Percentiles rank a stretch among this genome's conserved stretches.
These are phyloP conservation scores for Daldinia decipiens DNA, from an alignment of 495 filamentous ascomycete genomes.

Conservation along the genomic window DNA sequence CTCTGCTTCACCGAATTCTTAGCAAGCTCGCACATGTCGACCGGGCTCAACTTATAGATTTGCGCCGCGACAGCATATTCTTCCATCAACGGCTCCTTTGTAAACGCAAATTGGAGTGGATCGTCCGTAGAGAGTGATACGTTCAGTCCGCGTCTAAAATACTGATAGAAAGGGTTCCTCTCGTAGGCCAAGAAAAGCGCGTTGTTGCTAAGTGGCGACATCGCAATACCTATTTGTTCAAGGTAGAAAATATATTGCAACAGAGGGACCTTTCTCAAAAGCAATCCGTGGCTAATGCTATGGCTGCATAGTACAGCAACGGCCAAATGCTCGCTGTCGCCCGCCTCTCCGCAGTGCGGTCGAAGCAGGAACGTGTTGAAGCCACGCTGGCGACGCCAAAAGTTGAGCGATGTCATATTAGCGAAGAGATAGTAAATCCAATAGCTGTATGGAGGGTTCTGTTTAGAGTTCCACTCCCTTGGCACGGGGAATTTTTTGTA, in stretches of 20 bases:
- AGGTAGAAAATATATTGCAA: conserved; percentile 98
- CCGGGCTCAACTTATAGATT: conserved; percentile 96
- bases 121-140: conserved; percentile 97
- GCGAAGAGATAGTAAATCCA: conserved; percentile 98
- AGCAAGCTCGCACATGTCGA: conserved; percentile 98
- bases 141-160: conserved; percentile 93
- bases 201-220: conserved; percentile 98
- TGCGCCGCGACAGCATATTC: conserved; percentile 98
- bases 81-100: conserved; percentile 97
- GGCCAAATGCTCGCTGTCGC: conserved; percentile 94
- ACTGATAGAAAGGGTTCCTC: conserved; percentile 92
- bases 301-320: conserved; percentile 94
- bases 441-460: conserved; percentile 98
- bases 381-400: conserved; percentile 86
- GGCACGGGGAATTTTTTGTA: conserved; percentile 95
- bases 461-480: conserved; percentile 84
- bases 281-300: conserved; percentile 94
- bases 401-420: conserved; percentile 92
- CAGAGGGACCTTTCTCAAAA: conserved; percentile 92
- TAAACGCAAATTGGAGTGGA: conserved; percentile 97
- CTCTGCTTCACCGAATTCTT: conserved; percentile 95
- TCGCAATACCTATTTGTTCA: conserved; percentile 97
- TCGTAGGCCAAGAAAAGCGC: conserved; percentile 97
- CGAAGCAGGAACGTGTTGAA: conserved; percentile 96
- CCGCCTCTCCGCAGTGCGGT: conserved; percentile 96